Evolutionary conservation across 2,329 filamentous ascomycete genomes (phyloP).

Genomic region (Magnaporthiopsis poae): DNA sequence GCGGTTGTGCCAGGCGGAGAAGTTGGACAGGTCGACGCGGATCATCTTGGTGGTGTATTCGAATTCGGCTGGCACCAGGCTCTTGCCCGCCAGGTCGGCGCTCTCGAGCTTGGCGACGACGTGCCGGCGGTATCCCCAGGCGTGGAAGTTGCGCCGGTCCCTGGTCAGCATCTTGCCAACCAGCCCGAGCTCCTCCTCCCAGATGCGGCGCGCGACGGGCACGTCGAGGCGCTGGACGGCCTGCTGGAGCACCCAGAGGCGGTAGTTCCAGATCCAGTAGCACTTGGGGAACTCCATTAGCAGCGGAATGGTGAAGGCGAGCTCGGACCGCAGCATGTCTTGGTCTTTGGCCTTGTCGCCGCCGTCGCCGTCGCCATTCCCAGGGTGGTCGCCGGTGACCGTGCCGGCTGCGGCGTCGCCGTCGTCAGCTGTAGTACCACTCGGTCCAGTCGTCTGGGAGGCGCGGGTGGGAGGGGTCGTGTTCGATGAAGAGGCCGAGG

Average conservation of each 20-base stretch:
- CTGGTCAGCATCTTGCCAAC: slow-evolving; percentile 79
- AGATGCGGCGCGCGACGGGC: slow-evolving; percentile 52
- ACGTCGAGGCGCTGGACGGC: slow-evolving; percentile 54
- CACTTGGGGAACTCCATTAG: slow-evolving; percentile 85
- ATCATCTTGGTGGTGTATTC: slow-evolving; percentile 88
- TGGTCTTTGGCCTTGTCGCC: slow-evolving; percentile 22
- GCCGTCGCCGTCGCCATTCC: slow-evolving; percentile 15
- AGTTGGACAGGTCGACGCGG: slow-evolving; percentile 75
- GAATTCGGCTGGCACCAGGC: slow-evolving; percentile 72
- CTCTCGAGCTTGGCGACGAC: slow-evolving; percentile 70
- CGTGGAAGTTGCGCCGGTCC: slow-evolving; percentile 89
- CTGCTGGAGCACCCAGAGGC: slow-evolving; percentile 71
- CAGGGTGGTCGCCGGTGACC: slow-evolving; percentile 20
- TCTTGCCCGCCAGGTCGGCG: slow-evolving; percentile 32
- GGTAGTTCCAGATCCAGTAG: slow-evolving; percentile 99
- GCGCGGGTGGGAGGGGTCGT: slow-evolving; percentile 38
- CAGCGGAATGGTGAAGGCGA: slow-evolving; percentile 74
- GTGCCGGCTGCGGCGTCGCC: no score
- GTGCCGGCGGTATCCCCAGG: slow-evolving; percentile 80
- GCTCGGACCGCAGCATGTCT: slow-evolving; percentile 58
- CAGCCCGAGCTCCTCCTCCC: slow-evolving; percentile 74
- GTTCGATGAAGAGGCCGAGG: slow-evolving; percentile 40
- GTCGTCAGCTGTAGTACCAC: slow-evolving; percentile 43
- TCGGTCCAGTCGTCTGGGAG: slow-evolving; percentile 40
- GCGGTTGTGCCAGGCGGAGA: slow-evolving; percentile 91